Base-by-base conservation (phyloP, 2,329 filamentous ascomycete species). In the Ambrosiella xylebori region DNA sequence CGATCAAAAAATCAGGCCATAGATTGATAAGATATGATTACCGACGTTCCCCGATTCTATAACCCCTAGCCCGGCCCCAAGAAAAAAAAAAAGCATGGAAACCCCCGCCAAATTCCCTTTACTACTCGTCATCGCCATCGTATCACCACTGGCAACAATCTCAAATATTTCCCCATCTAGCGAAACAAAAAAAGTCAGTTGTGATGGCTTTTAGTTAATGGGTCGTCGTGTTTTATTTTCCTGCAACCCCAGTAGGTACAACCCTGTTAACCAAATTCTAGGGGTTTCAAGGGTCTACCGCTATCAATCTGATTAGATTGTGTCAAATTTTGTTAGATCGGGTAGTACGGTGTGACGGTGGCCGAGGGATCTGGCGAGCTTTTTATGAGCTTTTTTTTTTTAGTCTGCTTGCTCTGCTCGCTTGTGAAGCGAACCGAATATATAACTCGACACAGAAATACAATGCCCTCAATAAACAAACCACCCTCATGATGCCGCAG, bases 281-380 rank as follows among this genome's bases (percentile, higher is more conserved):
- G 44, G 44, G 44, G 3, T 41, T 41, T 41, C n/a, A 41, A 41
- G 11, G 44, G 8, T 8, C 13, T 17, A 5, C 44, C 11, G 7
- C n/a, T 53, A 19, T 53, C 12, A 37, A 54, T 54, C 52, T 54
- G 52, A 54, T 54, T 54, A 54, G 52, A 54, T 54, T 54, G 13
- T 41, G 52, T 35, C 37, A 41, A 47, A 54, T 54, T 41, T 54
- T 54, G 44, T 54, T 38, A 54, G 52, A 54, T 54, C 52, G 35
- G 27, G 17, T 27, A 5, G 4, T 27, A 3, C 27, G 27, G 27
- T 27, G 27, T 27, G 27, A 5, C 27, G 3, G 27, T 27, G 27
- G 27, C 27, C 27, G 3, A 27, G 27, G 27, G 27, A 27, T 27
- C 27, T 27, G 27, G 4, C 1, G 27, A 5, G 27, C 3, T 27